Base-by-base conservation (phyloP, 2,329 filamentous ascomycete species). In the Aspergillus uvarum region DNA sequence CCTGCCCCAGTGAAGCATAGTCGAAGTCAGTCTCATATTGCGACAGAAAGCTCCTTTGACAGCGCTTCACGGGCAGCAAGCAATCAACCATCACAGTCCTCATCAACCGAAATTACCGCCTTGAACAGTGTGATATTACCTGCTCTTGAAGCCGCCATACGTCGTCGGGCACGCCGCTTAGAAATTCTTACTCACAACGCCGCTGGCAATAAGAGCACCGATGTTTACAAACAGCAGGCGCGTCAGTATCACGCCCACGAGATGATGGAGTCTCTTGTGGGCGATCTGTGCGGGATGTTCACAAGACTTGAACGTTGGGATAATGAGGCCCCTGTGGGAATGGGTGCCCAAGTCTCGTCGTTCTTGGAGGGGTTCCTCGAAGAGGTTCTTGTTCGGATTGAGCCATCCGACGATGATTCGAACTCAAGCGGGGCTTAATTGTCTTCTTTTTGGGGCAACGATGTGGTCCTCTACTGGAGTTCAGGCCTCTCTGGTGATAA, bases 321-420 rank as follows among this genome's bases (percentile, higher is more conserved):
- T 76, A 89, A 89, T 73, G 85, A 88, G 48, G 90, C 92, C 67
- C 91, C 92, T 5, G 92, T 98, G 11, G 92, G 92, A 1, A 97
- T 98, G 94, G 94, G 92, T 0, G 88, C 91, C 49, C 93, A 94
- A 26, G 92, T 96, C 2, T 87, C 88, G 49, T 91, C 90, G 1
- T 96, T 98, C 67, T 77, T 98, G 7, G 95, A 99, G 75, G 94
- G 93, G 0, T 85, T 98, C 63, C 79, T 99, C 35, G 95, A 99
- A 75, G 95, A 99, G 80, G 89, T 99, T 24, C 80, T 99, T 22
- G 92, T 97, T 38, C 81, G 95, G 58, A 91, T 98, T 14, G 94
- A 98, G 79, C 91, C 93, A 4, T 82, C 92, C 62, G 66, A 67
- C 54, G 65, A 65, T 26, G 66, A 63, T 31, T 52, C 48, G 22